Conservation (phyloP, 176 grass and related monocot genomes). For the Oryza longistaminata region DNA sequence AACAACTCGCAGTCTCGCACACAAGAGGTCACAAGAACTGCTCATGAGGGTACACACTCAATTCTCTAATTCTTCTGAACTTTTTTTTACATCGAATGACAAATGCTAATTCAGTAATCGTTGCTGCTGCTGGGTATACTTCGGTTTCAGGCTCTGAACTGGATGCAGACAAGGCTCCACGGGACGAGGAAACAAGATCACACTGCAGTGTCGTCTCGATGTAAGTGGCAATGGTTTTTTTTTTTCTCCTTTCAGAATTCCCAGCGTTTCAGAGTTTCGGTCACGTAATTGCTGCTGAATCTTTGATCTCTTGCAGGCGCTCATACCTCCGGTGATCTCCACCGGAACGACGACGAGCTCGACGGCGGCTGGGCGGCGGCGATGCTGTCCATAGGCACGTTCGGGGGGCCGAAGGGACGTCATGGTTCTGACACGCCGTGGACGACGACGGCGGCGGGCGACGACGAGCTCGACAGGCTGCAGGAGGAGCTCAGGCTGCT, state of each 20-base stretch:
- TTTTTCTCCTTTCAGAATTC: no score
- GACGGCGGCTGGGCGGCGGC: constrained; percentile 31
- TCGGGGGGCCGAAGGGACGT: constrained; percentile 4
- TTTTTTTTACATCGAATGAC: not conserved
- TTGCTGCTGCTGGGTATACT: not conserved
- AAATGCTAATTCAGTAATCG: not conserved
- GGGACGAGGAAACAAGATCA: constrained; percentile 7
- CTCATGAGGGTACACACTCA: constrained; percentile 48
- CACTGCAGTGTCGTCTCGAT: constrained; percentile 20
- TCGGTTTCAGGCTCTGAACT: constrained; percentile 54
- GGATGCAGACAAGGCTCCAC: constrained; percentile 61
- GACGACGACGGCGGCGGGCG: constrained; percentile 24
- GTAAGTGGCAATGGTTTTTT: constrained; percentile 35
- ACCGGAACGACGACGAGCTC: constrained; percentile 16
- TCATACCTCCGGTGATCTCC: constrained; percentile 15
- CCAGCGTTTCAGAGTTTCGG: not conserved
- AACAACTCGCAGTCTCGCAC: no score
- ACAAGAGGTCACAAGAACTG: not conserved
- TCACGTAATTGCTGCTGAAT: not conserved
- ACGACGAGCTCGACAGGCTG: constrained; percentile 46
- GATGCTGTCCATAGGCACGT: constrained; percentile 60
- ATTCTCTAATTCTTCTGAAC: not conserved
- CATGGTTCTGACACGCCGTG: not conserved
- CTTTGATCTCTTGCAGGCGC: not conserved
- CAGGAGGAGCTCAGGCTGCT: constrained; percentile 45